Evolutionary conservation across 345 rosid genomes (phyloP), one percentile per base, ranked within the genome.

Genomic region (Hibiscus trionum): DNA sequence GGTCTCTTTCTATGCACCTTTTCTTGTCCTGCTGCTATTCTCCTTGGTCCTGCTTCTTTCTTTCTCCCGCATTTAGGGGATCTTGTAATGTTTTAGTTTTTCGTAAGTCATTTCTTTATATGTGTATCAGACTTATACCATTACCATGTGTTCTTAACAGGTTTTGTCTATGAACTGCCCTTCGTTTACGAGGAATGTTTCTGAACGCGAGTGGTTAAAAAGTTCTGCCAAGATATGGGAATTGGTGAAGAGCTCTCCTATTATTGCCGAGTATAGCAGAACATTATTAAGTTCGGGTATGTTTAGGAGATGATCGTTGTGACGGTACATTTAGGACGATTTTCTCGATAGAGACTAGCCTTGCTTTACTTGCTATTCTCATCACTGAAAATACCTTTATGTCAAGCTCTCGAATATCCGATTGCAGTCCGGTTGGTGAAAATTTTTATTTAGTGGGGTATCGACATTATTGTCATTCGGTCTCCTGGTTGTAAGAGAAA

Each of bases 191-290:
- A 84, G 84, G 81, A 75, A 87, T 1, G 82, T 91, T 47, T 88
- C 97, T 0, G 97, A 91, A 75, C 89, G 95, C 0, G 95, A 89
- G n/a, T 89, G 95, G 97, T 77, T 89, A 75, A 91, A 86, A 77
- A 85, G 80, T 78, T 83, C 95, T 9, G 90, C 87, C 4, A 91
- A 88, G 86, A 86, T 91, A 81, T 91, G 97, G 97, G 95, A 91
- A 71, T 66, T 86, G 7, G 85, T 91, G 73, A 91, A 88, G 77
- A 84, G 78, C 75, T 91, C 95, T 66, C 74, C 88, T 1, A 76
- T 85, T 50, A 89, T 88, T 42, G 77, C 87, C 1, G 95, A 91
- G 64, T 89, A 86, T 70, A 68, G 90, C 65, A 82, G 75, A 75
- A 73, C 80, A 16, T 87, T 91, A 57, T 87, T 80, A 62, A 83